phyloP scores from a whole-genome alignment of 139 green algal species.

The Chlorella sorokiniana region DNA sequence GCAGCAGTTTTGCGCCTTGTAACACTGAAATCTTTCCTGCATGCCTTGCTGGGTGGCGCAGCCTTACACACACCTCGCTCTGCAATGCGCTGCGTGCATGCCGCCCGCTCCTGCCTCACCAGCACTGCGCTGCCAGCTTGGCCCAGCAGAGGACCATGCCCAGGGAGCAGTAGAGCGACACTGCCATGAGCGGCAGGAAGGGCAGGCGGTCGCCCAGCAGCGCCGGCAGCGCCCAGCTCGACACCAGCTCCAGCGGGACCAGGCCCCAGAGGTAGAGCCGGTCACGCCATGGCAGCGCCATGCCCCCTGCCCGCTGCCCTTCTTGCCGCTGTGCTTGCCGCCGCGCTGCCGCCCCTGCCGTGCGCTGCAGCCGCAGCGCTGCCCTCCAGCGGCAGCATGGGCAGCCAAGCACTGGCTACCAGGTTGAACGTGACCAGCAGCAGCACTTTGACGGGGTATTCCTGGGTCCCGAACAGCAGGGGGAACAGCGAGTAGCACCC shows the following conservation, averaged over 20 bases:
- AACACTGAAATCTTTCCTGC: background rate
- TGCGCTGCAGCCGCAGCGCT: background rate
- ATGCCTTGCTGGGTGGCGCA: background rate
- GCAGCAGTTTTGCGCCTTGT: background rate
- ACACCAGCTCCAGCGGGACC: constrained; percentile 71
- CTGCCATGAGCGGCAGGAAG: constrained; percentile 90
- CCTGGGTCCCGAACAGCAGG: constrained; percentile 75
- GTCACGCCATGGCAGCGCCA: background rate
- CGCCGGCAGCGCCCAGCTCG: constrained; percentile 48
- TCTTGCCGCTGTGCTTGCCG: background rate
- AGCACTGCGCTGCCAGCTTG: background rate
- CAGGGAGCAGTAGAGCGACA: constrained; percentile 73
- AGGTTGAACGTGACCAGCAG: constrained; percentile 50
- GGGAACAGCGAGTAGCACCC: constrained; percentile 77
- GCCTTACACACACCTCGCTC: too few species aligned
- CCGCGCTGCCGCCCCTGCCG: background rate
- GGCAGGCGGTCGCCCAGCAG: constrained; percentile 60
- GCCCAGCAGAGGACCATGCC: constrained; percentile 26
- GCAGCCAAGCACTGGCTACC: constrained; percentile 28
- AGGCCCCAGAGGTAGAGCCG: constrained; percentile 68
- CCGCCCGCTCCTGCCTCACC: background rate
- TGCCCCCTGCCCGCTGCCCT: background rate
- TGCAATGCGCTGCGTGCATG: too few species aligned
- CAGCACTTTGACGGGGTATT: constrained; percentile 82
- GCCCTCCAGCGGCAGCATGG: background rate